A percentile compares a stretch with the other conserved stretches of the same genome.
These are phyloP conservation scores for Aotearoamyces nothofagi DNA, from an alignment of 2,329 filamentous ascomycete species.

Conservation along the genomic window DNA sequence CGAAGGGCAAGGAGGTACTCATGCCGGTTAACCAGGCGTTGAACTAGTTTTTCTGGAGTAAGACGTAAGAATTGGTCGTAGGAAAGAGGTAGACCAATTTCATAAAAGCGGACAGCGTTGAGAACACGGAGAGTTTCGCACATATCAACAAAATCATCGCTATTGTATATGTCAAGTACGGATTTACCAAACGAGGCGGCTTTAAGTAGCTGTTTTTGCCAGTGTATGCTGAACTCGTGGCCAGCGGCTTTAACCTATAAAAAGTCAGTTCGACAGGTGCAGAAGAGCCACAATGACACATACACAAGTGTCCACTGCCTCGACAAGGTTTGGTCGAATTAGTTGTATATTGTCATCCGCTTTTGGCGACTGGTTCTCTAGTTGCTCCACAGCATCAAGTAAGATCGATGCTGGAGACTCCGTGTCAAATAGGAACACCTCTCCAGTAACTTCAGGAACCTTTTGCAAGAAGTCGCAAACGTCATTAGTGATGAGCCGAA, in stretches of 20 bases:
- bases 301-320: conserved; percentile 81
- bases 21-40: conserved; percentile 71
- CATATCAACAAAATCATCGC: conserved; percentile 97
- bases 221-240: conserved; percentile 76
- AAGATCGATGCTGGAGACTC: conserved; percentile 85
- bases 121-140: conserved; percentile 85
- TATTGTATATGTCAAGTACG: conserved; percentile 91
- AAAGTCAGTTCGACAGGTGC: no score
- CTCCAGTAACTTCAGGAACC: conserved; percentile 71
- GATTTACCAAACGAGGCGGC: conserved; percentile 97
- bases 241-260: conserved; percentile 63
- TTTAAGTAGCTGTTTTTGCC: conserved; percentile 93
- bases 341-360: conserved; percentile 96
- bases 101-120: conserved; percentile 83
- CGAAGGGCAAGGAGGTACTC: conserved; percentile 85
- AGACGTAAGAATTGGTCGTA: conserved; percentile 89
- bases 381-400: conserved; percentile 77
- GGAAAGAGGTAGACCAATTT: conserved; percentile 77
- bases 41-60: conserved; percentile 77
- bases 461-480: conserved; percentile 97
- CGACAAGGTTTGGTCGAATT: conserved; percentile 73
- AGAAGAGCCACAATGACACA: conserved; percentile 1
- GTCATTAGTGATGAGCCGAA: conserved; percentile 78
- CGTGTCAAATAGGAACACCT: conserved; percentile 80
- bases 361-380: conserved; percentile 89